Evolutionary conservation across 768 basidiomycete genomes (phyloP), one percentile per base, ranked within the genome.

Genomic region (Termitomyces sp.): DNA sequence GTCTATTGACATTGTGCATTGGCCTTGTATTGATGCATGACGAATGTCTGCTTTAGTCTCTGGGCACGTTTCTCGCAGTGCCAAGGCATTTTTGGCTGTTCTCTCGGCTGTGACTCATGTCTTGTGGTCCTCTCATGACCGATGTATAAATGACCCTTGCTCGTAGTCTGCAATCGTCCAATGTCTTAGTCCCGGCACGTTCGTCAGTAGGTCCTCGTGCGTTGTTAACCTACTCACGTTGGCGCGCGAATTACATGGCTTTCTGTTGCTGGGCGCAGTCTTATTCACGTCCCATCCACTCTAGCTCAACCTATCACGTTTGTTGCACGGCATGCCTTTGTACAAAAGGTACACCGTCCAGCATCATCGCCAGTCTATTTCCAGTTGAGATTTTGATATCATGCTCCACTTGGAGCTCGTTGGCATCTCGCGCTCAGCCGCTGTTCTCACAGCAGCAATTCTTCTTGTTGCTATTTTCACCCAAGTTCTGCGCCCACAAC

Each of bases 401-500:
- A 57, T 63, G 59, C 16, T 57, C 18, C 36, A 10, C 33, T 43
- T 60, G 12, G 58, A 57, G 32, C 16, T 55, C 44, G 43, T 33
- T 30, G 38, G 47, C 26, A 35, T 56, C 24, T 57, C 59, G 42
- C 59, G 46, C 38, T 61, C 58, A 42, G 51, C 55, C 12, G 42
- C 54, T 32, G 4, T 57, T 7, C 42, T 61, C 12, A 58, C 55
- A 26, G 58, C 26, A 4, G 59, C 38, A 18, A 32, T 62, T n/a
- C 40, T 53, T 38, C 22, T 61, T 42, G 30, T 22, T 38, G 52
- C 62, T 40, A 30, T 66, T 4, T 45, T 66, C 2, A 58, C 48
- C n/a, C 60, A 64, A 22, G 30, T 65, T 47, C 59, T 80, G 13
- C 67, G 65, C 14, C 77, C 79, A 3, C 75, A 76, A 54, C 59